Base-by-base conservation (phyloP, 306 rosid species). In the Rosa lucieae region DNA sequence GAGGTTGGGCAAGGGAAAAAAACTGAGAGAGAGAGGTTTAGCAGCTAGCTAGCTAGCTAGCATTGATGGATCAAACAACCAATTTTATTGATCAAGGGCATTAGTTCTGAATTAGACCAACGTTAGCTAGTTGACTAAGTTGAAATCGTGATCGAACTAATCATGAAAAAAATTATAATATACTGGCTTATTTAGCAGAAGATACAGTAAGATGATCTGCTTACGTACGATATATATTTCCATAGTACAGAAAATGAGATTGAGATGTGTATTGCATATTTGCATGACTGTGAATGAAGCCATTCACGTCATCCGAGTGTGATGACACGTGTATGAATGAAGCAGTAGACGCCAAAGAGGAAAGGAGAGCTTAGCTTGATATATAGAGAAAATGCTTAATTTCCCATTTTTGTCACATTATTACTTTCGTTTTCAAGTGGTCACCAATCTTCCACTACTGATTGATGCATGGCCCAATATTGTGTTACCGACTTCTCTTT, bases 381-480 rank as follows among this genome's bases (percentile, higher is more conserved):
- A 1, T 11, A 61, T 4, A 13, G 68, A 63, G 5, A 2, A 6
- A 63, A 15, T 0, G 23, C 13, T 40, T 17, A 15, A 40, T 67
- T 67, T 26, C 18, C 43, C n/a, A 13, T 2, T 5, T 67, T 82
- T 58, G 77, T 56, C 63, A 46, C 52, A 32, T 75, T 79, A 43
- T 73, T 67, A 42, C 18, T 23, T 17, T 55, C 63, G 70, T 79
- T 81, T 66, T 5, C 42, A 18, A 39, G 75, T 70, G 63, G 85
- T 82, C 82, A 81, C 90, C 87, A 76, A 89, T 75, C 94, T 72
- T 82, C 85, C 81, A 77, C 73, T 44, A 58, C 58, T 18, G 56
- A 75, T 26, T 63, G 0, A 35, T 32, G 70, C 71, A 55, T 56
- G 79, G 40, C 77, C 70, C 70, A 65, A 48, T 42, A 14, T 18